Evolutionary conservation across 2,329 filamentous ascomycete species (phyloP), one percentile per base, ranked within the genome.

Genomic region (Diaporthe aspalathi): DNA sequence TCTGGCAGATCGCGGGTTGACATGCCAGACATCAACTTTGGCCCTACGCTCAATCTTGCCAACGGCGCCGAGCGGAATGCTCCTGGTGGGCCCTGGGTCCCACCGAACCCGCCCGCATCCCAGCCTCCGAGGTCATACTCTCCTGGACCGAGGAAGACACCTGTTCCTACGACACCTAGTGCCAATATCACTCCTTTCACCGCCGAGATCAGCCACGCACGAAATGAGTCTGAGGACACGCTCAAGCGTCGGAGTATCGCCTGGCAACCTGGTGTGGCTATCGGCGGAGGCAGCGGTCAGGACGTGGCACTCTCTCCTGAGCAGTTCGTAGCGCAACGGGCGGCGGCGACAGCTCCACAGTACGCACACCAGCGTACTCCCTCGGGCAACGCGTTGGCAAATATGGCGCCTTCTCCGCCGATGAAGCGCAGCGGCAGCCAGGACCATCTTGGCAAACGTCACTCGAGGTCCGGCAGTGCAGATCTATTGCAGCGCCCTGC

Each of bases 1-100:
- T 72, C 65, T 79, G 0, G 78, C 83, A 60, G 43, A 32, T 68
- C 67, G 43, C 17, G 67, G 35, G 17, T 84, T 29, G 86, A 89
- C 70, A 90, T 97, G 72, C 93, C 94, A 1, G 83, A 87, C 5
- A 89, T 97, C 73, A 91, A 98, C 79, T 98, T 98, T 81, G 95
- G 95, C 0, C 94, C 92, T 7, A 97, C 95, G 0, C 83, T 93
- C 76, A 91, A 92, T 72, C 69, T 73, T 29, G 72, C 72, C 6
- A 50, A 67, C n/a, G 70, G 43, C n/a, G 50, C 69, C 20, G 67
- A 68, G 43, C 72, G 72, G 16, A 63, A 54, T 38, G 45, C 40
- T 9, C 20, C 56, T 24, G 65, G 52, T 17, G 72, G 72, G 3
- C 72, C 68, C 6, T 73, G 72, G 72, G 56, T 68, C 12, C 73